A percentile compares a stretch with the other conserved stretches of the same genome.
Evolutionary conservation across 768 basidiomycete species (phyloP).

Genomic region (Rhizopogon vinicolor): DNA sequence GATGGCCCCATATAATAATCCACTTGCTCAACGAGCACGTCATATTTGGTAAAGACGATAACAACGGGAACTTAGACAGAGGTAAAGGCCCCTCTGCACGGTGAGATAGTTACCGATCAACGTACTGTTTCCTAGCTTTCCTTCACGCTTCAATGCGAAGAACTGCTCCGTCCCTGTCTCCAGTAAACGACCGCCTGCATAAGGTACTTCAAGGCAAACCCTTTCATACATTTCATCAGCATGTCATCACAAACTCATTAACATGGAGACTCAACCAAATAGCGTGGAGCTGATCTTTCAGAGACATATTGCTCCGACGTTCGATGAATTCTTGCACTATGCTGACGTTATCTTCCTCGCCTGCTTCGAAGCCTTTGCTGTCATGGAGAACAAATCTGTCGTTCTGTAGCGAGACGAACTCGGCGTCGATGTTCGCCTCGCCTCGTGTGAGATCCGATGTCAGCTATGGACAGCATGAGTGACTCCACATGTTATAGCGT

Average conservation of each 20-base stretch:
- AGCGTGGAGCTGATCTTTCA: conserved; percentile 9
- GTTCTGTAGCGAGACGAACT: conserved; percentile 10
- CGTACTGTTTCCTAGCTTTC: conserved; percentile 1
- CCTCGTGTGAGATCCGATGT: not conserved
- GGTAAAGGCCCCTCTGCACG: not conserved
- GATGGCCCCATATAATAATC: not conserved
- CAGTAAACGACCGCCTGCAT: not conserved
- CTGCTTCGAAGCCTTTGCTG: conserved; percentile 12
- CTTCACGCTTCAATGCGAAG: not conserved
- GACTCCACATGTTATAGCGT: not conserved
- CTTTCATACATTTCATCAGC: not conserved
- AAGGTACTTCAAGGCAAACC: conserved; percentile 1
- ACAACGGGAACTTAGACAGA: not conserved
- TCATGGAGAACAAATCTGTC: conserved; percentile 12
- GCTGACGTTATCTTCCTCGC: not conserved
- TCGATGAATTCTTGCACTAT: conserved; percentile 9
- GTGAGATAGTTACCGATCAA: not conserved
- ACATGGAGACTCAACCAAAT: conserved; percentile 5
- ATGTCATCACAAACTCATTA: not conserved
- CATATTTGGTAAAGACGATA: not conserved
- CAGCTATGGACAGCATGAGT: not conserved
- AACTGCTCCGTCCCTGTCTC: not conserved
- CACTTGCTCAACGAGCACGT: not conserved
- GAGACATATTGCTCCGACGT: not conserved
- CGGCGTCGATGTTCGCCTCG: conserved; percentile 8